These are phyloP conservation scores for Baorangia bicolor DNA, from an alignment of 768 basidiomycete species.

Conservation along the genomic window DNA sequence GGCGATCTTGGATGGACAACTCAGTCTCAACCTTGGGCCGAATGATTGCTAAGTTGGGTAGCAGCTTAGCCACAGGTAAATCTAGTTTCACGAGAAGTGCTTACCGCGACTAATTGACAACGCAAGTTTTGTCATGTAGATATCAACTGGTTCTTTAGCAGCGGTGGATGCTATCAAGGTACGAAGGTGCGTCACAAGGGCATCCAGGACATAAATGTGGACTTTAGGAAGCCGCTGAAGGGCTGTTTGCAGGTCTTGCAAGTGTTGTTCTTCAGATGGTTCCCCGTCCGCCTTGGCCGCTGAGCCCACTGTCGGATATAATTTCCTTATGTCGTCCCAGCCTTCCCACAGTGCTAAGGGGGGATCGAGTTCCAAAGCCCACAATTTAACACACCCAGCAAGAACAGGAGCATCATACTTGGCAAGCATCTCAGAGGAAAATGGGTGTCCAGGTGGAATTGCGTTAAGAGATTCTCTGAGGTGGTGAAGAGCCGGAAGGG, in stretches of 20 bases:
- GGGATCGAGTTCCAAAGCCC: slow-evolving; percentile 88
- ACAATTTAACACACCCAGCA: slow-evolving; percentile 83
- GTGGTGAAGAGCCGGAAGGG: slow-evolving; percentile 77
- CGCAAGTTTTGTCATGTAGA: slow-evolving; percentile 85
- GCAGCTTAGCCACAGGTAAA: not conserved
- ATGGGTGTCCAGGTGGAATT: slow-evolving; percentile 48
- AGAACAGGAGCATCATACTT: slow-evolving; percentile 86
- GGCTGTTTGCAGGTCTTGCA: slow-evolving; percentile 59
- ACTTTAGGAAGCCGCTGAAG: slow-evolving; percentile 74
- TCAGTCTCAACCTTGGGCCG: slow-evolving; percentile 82
- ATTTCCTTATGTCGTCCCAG: slow-evolving; percentile 85
- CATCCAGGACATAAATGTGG: slow-evolving; percentile 78
- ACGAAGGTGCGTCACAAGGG: slow-evolving; percentile 68
- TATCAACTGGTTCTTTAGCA: slow-evolving; percentile 69
- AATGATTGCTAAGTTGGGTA: slow-evolving; percentile 56
- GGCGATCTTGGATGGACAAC: slow-evolving; percentile 87
- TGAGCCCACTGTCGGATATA: slow-evolving; percentile 81
- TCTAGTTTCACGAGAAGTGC: slow-evolving; percentile 27
- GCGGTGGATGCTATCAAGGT: slow-evolving; percentile 72
- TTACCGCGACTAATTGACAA: slow-evolving; percentile 83
- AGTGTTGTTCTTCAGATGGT: slow-evolving; percentile 53
- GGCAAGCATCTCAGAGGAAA: slow-evolving; percentile 54
- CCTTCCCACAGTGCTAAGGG: slow-evolving; percentile 83
- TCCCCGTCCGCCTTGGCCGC: slow-evolving; percentile 51
- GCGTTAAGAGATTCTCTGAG: slow-evolving; percentile 83